Evolutionary conservation across 1,284 basidiomycete species (phyloP).

Genomic region (Ustilago esculenta): DNA sequence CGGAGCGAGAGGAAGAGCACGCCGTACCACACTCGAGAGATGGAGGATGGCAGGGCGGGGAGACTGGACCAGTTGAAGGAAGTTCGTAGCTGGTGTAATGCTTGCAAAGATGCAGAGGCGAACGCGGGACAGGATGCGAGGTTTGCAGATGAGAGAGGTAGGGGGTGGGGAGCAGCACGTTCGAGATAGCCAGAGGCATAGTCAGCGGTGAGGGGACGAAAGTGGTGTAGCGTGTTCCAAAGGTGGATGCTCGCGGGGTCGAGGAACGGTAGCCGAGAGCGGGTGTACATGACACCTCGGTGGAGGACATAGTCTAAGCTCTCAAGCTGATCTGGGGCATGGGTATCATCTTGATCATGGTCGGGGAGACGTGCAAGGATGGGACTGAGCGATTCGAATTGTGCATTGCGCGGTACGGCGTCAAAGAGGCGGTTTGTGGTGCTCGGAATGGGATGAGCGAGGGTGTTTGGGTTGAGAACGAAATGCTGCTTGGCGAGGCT

Average conservation of each 20-base stretch:
- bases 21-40: constrained; percentile 52
- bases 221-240: constrained; percentile 50
- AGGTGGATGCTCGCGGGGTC: constrained; percentile 40
- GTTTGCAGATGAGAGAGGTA: constrained; percentile 4
- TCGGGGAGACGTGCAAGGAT: constrained; percentile 52
- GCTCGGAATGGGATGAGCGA: background rate
- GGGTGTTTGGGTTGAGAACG: constrained; percentile 16
- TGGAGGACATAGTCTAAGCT: constrained; percentile 25
- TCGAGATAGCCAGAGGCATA: constrained; percentile 53
- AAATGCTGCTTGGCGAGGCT: constrained; percentile 40
- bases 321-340: background rate
- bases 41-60: constrained; percentile 15
- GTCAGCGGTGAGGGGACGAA: constrained; percentile 43
- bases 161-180: constrained; percentile 26
- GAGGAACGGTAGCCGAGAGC: constrained; percentile 42
- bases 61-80: constrained; percentile 56
- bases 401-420: constrained; percentile 44
- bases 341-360: background rate
- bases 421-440: constrained; percentile 37
- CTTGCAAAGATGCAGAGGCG: constrained; percentile 12
- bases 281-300: constrained; percentile 45
- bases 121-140: constrained; percentile 43
- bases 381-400: constrained; percentile 45
- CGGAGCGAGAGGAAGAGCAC: constrained; percentile 58
- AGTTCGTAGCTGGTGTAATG: constrained; percentile 14